These are phyloP conservation scores for Claviceps spartinae DNA, from an alignment of 2,329 filamentous ascomycete species.

Conservation along the genomic window DNA sequence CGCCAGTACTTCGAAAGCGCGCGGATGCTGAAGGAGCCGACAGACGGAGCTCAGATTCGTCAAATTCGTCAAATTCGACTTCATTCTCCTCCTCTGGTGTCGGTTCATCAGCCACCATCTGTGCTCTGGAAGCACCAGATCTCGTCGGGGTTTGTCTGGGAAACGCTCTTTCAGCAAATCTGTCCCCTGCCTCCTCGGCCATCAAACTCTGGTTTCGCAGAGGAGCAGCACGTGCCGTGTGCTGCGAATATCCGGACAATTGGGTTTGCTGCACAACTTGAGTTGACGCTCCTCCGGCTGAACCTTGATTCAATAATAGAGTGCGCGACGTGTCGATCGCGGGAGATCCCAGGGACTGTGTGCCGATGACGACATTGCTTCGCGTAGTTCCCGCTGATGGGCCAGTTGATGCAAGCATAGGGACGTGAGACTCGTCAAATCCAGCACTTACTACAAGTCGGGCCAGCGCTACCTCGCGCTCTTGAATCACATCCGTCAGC, in stretches of 20 bases:
- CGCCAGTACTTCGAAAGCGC: neutral
- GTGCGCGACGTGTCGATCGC: slow-evolving; percentile 20
- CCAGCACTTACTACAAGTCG: slow-evolving; percentile 29
- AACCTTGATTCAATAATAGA: slow-evolving; percentile 20
- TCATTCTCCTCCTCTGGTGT: slow-evolving; percentile 10
- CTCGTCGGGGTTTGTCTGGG: slow-evolving; percentile 11
- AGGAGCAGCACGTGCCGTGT: slow-evolving; percentile 8
- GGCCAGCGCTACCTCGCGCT: slow-evolving; percentile 29
- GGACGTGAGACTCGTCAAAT: slow-evolving; percentile 28
- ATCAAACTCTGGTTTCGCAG: slow-evolving; percentile 10
- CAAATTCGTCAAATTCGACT: slow-evolving; percentile 17
- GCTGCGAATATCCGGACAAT: slow-evolving; percentile 17
- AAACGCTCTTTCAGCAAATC: slow-evolving; percentile 11
- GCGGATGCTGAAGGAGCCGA: slow-evolving; percentile 1
- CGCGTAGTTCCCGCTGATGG: slow-evolving; percentile 6
- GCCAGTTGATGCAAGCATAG: slow-evolving; percentile 15
- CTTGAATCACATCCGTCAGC: slow-evolving; percentile 30
- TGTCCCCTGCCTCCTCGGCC: slow-evolving; percentile 13
- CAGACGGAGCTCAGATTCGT: slow-evolving; percentile 14
- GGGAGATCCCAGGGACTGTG: slow-evolving; percentile 23
- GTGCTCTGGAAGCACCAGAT: slow-evolving; percentile 2
- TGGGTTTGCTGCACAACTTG: slow-evolving; percentile 42
- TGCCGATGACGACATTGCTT: slow-evolving; percentile 28
- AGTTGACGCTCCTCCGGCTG: slow-evolving; percentile 21
- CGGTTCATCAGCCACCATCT: neutral